Evolutionary conservation across 2,329 filamentous ascomycete species (phyloP).

Genomic region (Diaporthe sp.): DNA sequence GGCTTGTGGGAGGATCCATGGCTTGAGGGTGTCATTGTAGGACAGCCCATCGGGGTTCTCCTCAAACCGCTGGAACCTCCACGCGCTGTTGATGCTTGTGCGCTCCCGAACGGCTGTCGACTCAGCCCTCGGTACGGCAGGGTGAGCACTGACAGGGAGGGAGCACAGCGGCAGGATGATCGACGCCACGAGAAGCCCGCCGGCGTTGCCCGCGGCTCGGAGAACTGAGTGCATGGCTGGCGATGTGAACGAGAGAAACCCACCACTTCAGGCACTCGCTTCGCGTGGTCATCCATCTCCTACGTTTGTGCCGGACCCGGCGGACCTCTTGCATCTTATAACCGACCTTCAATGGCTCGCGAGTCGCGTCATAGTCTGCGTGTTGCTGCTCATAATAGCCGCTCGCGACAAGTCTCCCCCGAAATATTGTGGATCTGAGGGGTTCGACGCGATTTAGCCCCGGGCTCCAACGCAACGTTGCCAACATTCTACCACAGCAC

Average conservation of each 20-base stretch:
- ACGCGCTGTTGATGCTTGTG: conserved; percentile 28
- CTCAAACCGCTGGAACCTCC: conserved; percentile 26
- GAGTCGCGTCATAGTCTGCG: conserved; percentile 1
- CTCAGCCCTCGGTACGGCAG: conserved; percentile 10
- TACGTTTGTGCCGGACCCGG: rapidly evolving
- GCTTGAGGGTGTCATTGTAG: conserved; percentile 20
- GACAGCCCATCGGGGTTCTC: conserved; percentile 20
- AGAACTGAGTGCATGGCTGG: conserved; percentile 20
- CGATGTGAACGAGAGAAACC: not conserved
- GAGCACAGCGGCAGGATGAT: conserved; percentile 2
- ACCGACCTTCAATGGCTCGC: not conserved
- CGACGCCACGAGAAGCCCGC: conserved; percentile 19
- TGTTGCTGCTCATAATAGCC: not conserved
- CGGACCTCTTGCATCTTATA: not conserved
- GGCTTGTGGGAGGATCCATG: conserved; percentile 32
- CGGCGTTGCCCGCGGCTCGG: not conserved
- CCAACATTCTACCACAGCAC: not conserved
- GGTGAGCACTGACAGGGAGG: conserved; percentile 8
- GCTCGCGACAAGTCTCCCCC: conserved; percentile 33
- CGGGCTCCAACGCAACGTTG: conserved; percentile 19
- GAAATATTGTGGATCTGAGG: conserved; percentile 27
- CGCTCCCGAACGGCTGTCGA: conserved; percentile 26
- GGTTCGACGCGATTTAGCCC: not conserved
- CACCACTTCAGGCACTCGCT: conserved; percentile 7
- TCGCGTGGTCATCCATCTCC: not conserved